phyloP scores from a whole-genome alignment of 2,329 filamentous ascomycete genomes.

The Drechslerella coelobrocha region DNA sequence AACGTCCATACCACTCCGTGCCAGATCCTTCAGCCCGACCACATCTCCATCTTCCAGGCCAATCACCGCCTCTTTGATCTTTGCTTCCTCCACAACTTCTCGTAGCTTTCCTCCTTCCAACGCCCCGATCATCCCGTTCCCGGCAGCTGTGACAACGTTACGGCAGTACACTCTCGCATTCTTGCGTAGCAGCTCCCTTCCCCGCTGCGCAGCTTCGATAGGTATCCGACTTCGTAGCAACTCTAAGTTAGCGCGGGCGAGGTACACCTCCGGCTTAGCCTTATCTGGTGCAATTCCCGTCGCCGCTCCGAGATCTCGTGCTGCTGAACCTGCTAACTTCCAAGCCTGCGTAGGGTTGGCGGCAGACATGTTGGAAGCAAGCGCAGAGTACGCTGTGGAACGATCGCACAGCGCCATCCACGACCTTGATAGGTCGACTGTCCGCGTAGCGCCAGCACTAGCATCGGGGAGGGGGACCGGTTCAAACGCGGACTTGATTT shows the following conservation, averaged over 20 bases:
- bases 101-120: constrained; percentile 44
- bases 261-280: constrained; percentile 51
- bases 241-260: constrained; percentile 53
- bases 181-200: constrained; percentile 49
- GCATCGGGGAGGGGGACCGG: constrained; percentile 1
- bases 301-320: constrained; percentile 44
- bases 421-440: constrained; percentile 21
- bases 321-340: constrained; percentile 49
- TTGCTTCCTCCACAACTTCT: constrained; percentile 50
- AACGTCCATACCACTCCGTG: constrained; percentile 11
- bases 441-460: not conserved
- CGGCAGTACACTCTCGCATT: constrained; percentile 54
- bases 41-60: constrained; percentile 49
- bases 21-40: constrained; percentile 20
- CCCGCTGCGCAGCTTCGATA: constrained; percentile 35
- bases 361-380: not conserved
- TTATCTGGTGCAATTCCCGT: constrained; percentile 50
- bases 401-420: constrained; percentile 46
- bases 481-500: constrained; percentile 28
- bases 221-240: constrained; percentile 51
- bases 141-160: constrained; percentile 32
- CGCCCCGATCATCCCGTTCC: constrained; percentile 32
- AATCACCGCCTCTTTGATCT: constrained; percentile 52
- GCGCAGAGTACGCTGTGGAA: constrained; percentile 36
- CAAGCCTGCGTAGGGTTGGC: constrained; percentile 30